These are phyloP conservation scores for Alternaria triticimaculans DNA, from an alignment of 2,329 filamentous ascomycete species.

Conservation along the genomic window DNA sequence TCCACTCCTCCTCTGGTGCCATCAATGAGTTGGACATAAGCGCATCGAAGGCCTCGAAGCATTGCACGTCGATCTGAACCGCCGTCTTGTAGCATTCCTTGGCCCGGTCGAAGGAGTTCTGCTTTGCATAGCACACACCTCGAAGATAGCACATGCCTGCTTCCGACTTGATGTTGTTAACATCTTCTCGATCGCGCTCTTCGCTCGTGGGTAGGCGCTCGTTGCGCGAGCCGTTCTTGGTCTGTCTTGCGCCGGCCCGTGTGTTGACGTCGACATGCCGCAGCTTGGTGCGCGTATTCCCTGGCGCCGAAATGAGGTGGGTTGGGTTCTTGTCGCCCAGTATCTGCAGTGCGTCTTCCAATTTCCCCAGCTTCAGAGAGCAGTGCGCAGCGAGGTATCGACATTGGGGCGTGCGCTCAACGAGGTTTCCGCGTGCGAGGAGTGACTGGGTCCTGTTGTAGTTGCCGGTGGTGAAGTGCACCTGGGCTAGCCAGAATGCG, in stretches of 20 bases:
- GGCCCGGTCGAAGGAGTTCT: slow-evolving; percentile 95
- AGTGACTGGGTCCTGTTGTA: slow-evolving; percentile 90
- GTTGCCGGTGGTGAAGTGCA: slow-evolving; percentile 94
- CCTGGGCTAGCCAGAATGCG: slow-evolving; percentile 97
- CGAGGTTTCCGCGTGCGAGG: slow-evolving; percentile 81
- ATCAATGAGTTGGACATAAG: slow-evolving; percentile 96
- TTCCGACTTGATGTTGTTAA: slow-evolving; percentile 81
- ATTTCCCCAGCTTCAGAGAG: slow-evolving; percentile 88
- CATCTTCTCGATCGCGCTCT: slow-evolving; percentile 71
- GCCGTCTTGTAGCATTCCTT: slow-evolving; percentile 99
- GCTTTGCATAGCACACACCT: slow-evolving; percentile 92
- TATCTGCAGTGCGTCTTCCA: slow-evolving; percentile 83
- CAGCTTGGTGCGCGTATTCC: slow-evolving; percentile 72
- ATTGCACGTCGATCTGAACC: slow-evolving; percentile 94
- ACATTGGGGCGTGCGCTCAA: slow-evolving; percentile 82
- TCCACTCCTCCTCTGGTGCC: slow-evolving; percentile 86
- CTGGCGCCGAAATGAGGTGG: slow-evolving; percentile 76
- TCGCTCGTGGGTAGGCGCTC: slow-evolving; percentile 65
- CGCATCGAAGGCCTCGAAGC: slow-evolving; percentile 97
- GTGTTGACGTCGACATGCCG: slow-evolving; percentile 66
- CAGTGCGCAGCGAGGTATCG: slow-evolving; percentile 94
- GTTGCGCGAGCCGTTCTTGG: slow-evolving; percentile 54
- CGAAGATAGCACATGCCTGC: slow-evolving; percentile 97
- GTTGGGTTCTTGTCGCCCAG: slow-evolving; percentile 94
- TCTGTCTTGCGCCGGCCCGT: slow-evolving; percentile 55